Evolutionary conservation across 768 basidiomycete species (phyloP).

Genomic region (Rhizopogon roseolus): DNA sequence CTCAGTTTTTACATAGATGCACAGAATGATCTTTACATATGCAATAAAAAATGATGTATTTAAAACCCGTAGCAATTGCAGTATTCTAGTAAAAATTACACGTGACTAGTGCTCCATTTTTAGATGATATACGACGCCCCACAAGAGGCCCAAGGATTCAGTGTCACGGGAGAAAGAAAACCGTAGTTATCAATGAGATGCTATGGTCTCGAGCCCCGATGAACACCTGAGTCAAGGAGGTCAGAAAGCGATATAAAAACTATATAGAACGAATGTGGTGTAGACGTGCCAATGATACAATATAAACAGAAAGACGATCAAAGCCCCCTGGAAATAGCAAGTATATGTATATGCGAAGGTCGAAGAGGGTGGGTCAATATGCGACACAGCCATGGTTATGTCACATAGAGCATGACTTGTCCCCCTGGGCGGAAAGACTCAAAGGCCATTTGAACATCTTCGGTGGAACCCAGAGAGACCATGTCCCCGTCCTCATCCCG

Average conservation of each 20-base stretch:
- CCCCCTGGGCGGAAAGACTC: slow-evolving; percentile 76
- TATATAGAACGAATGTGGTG: slow-evolving; percentile 18
- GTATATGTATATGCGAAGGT: slow-evolving; percentile 8
- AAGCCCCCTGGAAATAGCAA: slow-evolving; percentile 10
- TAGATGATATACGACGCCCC: slow-evolving; percentile 22
- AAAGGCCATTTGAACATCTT: slow-evolving; percentile 93
- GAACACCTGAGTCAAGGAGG: slow-evolving; percentile 10
- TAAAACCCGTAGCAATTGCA: slow-evolving; percentile 28
- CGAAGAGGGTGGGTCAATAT: not conserved
- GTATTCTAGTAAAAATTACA: slow-evolving; percentile 30
- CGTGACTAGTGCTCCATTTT: slow-evolving; percentile 30
- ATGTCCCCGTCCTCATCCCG: slow-evolving; percentile 91
- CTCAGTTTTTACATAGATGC: not conserved
- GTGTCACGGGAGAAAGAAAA: slow-evolving; percentile 4
- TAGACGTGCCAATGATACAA: slow-evolving; percentile 13
- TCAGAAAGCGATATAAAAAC: slow-evolving; percentile 13
- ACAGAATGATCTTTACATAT: not conserved
- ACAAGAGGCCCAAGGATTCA: slow-evolving; percentile 4
- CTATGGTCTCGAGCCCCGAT: slow-evolving; percentile 5
- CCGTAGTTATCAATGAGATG: slow-evolving; percentile 7
- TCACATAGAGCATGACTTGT: slow-evolving; percentile 79
- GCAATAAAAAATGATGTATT: slow-evolving; percentile 23
- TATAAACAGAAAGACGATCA: slow-evolving; percentile 7
- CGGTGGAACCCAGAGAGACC: slow-evolving; percentile 83
- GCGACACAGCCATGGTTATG: slow-evolving; percentile 30